Conservation (phyloP, 1,284 basidiomycete species). For the Amylostereum areolatum region DNA sequence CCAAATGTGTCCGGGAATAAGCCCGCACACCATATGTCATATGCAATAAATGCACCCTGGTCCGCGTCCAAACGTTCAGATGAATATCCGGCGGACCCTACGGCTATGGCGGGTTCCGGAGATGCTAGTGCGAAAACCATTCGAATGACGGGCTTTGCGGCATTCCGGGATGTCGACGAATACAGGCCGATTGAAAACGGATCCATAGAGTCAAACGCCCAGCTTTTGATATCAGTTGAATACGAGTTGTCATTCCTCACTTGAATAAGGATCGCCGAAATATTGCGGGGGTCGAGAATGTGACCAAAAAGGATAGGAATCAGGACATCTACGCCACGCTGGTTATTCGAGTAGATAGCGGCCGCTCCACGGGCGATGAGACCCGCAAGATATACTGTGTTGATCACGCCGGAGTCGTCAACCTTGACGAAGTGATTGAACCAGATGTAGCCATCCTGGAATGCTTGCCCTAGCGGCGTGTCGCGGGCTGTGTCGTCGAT, state of each 20-base stretch:
- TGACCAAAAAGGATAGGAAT: slow-evolving; percentile 18
- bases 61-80: too few relatives aligned
- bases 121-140: slow-evolving; percentile 16
- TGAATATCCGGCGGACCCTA: too few relatives aligned
- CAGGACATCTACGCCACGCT: slow-evolving; percentile 14
- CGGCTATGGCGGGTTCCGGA: too few relatives aligned
- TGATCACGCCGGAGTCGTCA: slow-evolving; percentile 14
- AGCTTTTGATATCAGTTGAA: not conserved
- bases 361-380: slow-evolving; percentile 22
- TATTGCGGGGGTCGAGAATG: slow-evolving; percentile 15
- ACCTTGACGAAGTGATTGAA: slow-evolving; percentile 28
- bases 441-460: slow-evolving; percentile 15
- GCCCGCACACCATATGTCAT: too few relatives aligned
- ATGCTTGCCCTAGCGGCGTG: slow-evolving; percentile 9
- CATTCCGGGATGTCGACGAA: not conserved
- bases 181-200: not conserved
- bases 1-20: too few relatives aligned
- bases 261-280: slow-evolving; percentile 18
- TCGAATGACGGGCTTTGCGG: slow-evolving; percentile 13
- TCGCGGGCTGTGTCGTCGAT: not conserved
- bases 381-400: slow-evolving; percentile 14
- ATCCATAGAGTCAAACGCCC: not conserved
- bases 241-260: slow-evolving; percentile 19
- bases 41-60: too few relatives aligned
- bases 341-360: slow-evolving; percentile 18